Percentiles rank a stretch among this genome's conserved stretches.
These are phyloP conservation scores for Gossypium thurberi DNA, from an alignment of 345 rosid genomes.

Conservation along the genomic window DNA sequence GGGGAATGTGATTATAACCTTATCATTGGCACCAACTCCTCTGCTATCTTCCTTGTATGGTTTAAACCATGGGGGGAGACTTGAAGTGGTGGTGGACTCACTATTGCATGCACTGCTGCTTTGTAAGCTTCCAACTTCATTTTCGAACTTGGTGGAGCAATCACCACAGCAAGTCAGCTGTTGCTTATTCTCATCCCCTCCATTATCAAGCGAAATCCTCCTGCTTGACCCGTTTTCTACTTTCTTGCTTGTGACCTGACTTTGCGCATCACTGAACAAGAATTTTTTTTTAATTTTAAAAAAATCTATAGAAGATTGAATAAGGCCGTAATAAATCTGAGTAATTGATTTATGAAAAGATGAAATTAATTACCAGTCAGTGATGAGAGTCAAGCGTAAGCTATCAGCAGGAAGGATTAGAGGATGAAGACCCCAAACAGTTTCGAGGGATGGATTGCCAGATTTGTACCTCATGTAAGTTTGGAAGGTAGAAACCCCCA, in stretches of 20 bases:
- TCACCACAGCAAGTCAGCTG: slow-evolving; percentile 45
- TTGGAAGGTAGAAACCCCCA: slow-evolving; percentile 81
- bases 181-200: slow-evolving; percentile 21
- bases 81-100: slow-evolving; percentile 31
- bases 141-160: slow-evolving; percentile 40
- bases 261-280: slow-evolving; percentile 27
- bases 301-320: not conserved
- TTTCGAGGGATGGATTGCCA: slow-evolving; percentile 56
- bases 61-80: slow-evolving; percentile 85
- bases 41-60: slow-evolving; percentile 53
- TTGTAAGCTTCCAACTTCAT: slow-evolving; percentile 35
- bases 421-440: slow-evolving; percentile 62
- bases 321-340: not conserved
- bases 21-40: slow-evolving; percentile 24
- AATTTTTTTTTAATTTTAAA: not conserved
- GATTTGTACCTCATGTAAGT: slow-evolving; percentile 73
- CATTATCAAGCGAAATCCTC: slow-evolving; percentile 32
- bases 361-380: slow-evolving; percentile 51
- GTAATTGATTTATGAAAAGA: no score
- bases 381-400: slow-evolving; percentile 64
- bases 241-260: slow-evolving; percentile 36
- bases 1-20: slow-evolving; percentile 27
- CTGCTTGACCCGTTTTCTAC: slow-evolving; percentile 33
- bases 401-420: slow-evolving; percentile 63
- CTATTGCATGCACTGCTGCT: slow-evolving; percentile 19